Evolutionary conservation across 805 yeast genomes (phyloP).

Genomic region (Myxozyma melibiosi): DNA sequence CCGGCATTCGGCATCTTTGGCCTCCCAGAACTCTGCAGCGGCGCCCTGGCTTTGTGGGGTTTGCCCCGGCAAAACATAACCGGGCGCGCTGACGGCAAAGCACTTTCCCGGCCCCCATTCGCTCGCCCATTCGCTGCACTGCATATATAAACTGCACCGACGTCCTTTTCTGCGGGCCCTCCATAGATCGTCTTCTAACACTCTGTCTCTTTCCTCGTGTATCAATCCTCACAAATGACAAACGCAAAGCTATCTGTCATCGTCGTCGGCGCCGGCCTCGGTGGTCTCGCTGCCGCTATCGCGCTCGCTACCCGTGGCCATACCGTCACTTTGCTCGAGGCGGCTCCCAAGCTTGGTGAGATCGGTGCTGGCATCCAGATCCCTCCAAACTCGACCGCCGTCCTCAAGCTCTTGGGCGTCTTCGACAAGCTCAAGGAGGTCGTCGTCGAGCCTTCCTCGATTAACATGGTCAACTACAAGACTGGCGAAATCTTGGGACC

Average conservation of each 20-base stretch:
- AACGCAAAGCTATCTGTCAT: slow-evolving; percentile 24
- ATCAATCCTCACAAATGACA: slow-evolving; percentile 4
- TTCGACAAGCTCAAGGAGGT: slow-evolving; percentile 22
- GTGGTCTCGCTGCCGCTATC: slow-evolving; percentile 42
- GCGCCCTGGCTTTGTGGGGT: no score
- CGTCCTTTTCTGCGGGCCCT: no score
- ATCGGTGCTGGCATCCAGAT: slow-evolving; percentile 46
- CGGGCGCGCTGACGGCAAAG: no score
- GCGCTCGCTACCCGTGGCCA: slow-evolving; percentile 39
- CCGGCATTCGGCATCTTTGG: no score
- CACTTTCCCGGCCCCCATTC: no score
- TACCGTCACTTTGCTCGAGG: slow-evolving; percentile 38
- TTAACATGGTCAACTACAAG: slow-evolving; percentile 10
- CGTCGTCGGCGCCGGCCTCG: slow-evolving; percentile 43
- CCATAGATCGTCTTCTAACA: no score
- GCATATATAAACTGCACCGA: no score
- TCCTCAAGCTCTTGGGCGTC: slow-evolving; percentile 37
- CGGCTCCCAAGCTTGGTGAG: slow-evolving; percentile 40
- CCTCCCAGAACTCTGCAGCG: no score
- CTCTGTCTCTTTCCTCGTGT: no score
- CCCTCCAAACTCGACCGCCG: slow-evolving; percentile 40
- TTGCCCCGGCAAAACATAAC: no score
- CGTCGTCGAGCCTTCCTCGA: slow-evolving; percentile 9
- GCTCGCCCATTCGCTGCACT: no score
- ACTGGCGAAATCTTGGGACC: slow-evolving; percentile 11